phyloP scores from a whole-genome alignment of 352 stramenopile genomes.

The Globisporangium takayamanum region DNA sequence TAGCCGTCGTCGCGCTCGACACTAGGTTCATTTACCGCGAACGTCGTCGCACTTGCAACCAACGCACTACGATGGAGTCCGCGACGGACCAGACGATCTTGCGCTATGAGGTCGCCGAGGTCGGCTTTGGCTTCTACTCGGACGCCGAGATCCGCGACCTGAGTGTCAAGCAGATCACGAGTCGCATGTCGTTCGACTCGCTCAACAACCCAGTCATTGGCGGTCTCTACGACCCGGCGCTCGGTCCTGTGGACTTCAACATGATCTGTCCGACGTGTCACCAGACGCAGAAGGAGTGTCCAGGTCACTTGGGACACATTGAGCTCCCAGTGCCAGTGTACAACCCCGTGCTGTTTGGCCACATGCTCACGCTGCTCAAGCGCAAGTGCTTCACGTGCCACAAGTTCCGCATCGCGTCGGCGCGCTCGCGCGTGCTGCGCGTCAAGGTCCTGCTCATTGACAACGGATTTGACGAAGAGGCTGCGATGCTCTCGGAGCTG shows the following conservation, averaged over 20 bases:
- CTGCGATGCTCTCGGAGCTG: conserved; percentile 63
- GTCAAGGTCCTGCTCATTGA: conserved; percentile 92
- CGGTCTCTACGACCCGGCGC: conserved; percentile 95
- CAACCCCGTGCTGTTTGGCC: conserved; percentile 95
- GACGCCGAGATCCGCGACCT: conserved; percentile 96
- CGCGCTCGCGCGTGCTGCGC: conserved; percentile 69
- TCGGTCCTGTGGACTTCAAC: conserved; percentile 91
- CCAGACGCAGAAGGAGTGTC: conserved; percentile 93
- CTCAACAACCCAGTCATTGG: conserved; percentile 93
- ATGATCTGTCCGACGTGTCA: conserved; percentile 95
- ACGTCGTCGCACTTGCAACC: no score
- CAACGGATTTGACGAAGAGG: conserved; percentile 81
- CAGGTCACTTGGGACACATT: conserved; percentile 98
- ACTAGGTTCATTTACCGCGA: no score
- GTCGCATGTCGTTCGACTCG: conserved; percentile 91
- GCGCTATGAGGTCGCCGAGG: conserved; percentile 87
- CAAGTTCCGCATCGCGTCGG: conserved; percentile 87
- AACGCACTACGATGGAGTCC: conserved; percentile 51
- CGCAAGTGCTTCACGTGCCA: conserved; percentile 99
- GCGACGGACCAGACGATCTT: conserved; percentile 88
- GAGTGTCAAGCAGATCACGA: conserved; percentile 96
- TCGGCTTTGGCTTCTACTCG: conserved; percentile 96
- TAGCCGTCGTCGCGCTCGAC: background rate
- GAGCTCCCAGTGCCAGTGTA: conserved; percentile 98
- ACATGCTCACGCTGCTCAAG: conserved; percentile 94